phyloP scores from a whole-genome alignment of 1,139 yeast genomes.

The Yamadazyma taylorii region DNA sequence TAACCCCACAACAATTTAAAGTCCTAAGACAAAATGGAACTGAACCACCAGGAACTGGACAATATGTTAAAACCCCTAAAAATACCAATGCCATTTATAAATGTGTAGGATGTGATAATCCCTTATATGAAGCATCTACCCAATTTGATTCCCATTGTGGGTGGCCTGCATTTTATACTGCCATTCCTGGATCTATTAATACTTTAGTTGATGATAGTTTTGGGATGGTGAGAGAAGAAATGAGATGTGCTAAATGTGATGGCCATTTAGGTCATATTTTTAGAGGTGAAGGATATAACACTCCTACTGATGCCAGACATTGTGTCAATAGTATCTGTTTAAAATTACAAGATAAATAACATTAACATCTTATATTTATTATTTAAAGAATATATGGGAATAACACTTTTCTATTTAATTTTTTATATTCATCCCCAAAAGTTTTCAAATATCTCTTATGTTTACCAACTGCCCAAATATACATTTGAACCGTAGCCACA shows the following conservation, averaged over 20 bases:
- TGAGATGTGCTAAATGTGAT: constrained; percentile 84
- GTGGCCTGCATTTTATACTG: constrained; percentile 96
- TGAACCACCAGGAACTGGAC: constrained; percentile 80
- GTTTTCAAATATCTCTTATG: constrained; percentile 66
- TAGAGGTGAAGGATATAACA: constrained; percentile 87
- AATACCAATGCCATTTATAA: constrained; percentile 59
- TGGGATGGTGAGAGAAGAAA: constrained; percentile 86
- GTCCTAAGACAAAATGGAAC: constrained; percentile 81
- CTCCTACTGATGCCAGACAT: constrained; percentile 91
- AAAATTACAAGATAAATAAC: constrained; percentile 44
- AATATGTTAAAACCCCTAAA: constrained; percentile 52
- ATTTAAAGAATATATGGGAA: constrained; percentile 46
- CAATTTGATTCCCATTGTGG: constrained; percentile 93
- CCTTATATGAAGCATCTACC: constrained; percentile 74
- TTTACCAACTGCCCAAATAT: constrained; percentile 73
- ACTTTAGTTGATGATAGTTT: constrained; percentile 57
- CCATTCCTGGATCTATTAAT: constrained; percentile 75
- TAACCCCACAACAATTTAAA: constrained; percentile 75
- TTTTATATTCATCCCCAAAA: constrained; percentile 76
- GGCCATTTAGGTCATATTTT: constrained; percentile 96
- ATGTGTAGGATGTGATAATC: constrained; percentile 84
- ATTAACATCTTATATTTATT: too few relatives aligned
- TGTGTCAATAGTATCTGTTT: constrained; percentile 88
- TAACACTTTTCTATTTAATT: constrained; percentile 60
- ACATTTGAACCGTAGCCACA: constrained; percentile 79